A percentile compares a stretch with the other conserved stretches of the same genome.
Conservation (phyloP, 140 eudicot genomes). For the Anethum foeniculum region DNA sequence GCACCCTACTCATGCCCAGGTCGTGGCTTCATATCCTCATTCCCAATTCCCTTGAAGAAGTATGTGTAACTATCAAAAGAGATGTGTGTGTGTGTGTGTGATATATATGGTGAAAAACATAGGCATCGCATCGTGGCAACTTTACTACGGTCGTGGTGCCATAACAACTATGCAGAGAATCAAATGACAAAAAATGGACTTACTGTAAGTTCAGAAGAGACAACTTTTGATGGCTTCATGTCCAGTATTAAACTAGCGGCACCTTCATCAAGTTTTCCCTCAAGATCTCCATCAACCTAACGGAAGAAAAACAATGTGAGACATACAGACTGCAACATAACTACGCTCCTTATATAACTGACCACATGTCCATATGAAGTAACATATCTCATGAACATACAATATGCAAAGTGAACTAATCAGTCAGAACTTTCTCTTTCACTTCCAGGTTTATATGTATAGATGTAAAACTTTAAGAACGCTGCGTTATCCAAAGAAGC, state of each 20-base stretch:
- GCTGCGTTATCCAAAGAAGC: not conserved
- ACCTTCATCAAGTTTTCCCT: constrained; percentile 91
- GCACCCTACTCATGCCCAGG: not conserved
- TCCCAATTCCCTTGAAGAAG: not conserved
- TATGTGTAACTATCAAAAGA: not conserved
- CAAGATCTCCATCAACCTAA: constrained; percentile 68
- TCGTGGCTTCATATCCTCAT: not conserved
- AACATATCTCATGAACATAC: not conserved
- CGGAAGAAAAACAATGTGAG: constrained; percentile 8
- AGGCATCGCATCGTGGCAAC: not conserved
- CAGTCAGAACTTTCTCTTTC: not conserved
- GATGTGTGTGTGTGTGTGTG: not conserved
- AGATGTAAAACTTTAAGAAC: not conserved
- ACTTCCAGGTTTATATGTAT: not conserved
- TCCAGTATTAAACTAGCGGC: constrained; percentile 80
- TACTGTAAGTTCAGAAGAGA: constrained; percentile 85
- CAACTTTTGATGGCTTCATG: constrained; percentile 86
- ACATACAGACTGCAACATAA: constrained; percentile 3
- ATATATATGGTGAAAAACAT: not conserved
- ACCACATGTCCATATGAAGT: not conserved
- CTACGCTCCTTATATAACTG: not conserved
- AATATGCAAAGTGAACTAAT: not conserved
- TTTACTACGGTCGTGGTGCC: not conserved
- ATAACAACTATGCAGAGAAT: not conserved
- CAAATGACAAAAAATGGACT: constrained; percentile 17